Base-by-base conservation (phyloP, 1,284 basidiomycete species). In the Cystobasidium sp. region DNA sequence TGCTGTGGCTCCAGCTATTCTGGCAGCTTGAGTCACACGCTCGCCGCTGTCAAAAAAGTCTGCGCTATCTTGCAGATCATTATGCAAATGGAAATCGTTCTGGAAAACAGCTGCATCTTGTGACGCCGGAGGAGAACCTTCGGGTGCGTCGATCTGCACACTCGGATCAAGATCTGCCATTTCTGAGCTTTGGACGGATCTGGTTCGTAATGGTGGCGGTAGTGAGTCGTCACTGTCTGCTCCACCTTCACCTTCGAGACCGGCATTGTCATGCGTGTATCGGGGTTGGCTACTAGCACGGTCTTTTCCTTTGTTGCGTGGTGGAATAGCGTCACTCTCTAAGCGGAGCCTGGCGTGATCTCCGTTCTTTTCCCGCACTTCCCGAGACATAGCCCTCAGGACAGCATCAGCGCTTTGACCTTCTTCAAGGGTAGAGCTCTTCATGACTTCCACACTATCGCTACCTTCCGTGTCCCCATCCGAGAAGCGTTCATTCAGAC, bases 401-500 rank as follows among this genome's bases (percentile, higher is more conserved):
- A 56, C 53, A 22, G 53, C 53, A 22, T 56, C 53, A 22, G 53
- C 53, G 39, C 53, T 56, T 37, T 56, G 53, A 12, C 62, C 62
- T 65, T 51, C 22, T 37, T 65, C 62, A 6, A 65, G 47, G 12
- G 62, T 65, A 6, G 62, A 65, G 46, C 62, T 65, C 24, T 65
- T 65, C 62, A 65, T 65, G 16, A 65, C 62, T 37, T 49, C 62
- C 18, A 65, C 49, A 52, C 18, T 65, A 51, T 65, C 62, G 43
- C 62, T 65, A 44, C 49, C 43, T 7, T 65, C 49, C 7, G 46
- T 49, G 20, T 65, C 62, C 31, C 51, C 46, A 22, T 51, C 62
- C 14, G 62, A 65, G 22, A 65, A 65, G 18, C 20, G 31, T 22
- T 65, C 41, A 52, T 49, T 49, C 24, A 51, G 43, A 44, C 62